Percentiles rank a stretch among this genome's conserved stretches.
Evolutionary conservation across 2,329 filamentous ascomycete genomes (phyloP).

Genomic region (Fusarium guadeloupense): DNA sequence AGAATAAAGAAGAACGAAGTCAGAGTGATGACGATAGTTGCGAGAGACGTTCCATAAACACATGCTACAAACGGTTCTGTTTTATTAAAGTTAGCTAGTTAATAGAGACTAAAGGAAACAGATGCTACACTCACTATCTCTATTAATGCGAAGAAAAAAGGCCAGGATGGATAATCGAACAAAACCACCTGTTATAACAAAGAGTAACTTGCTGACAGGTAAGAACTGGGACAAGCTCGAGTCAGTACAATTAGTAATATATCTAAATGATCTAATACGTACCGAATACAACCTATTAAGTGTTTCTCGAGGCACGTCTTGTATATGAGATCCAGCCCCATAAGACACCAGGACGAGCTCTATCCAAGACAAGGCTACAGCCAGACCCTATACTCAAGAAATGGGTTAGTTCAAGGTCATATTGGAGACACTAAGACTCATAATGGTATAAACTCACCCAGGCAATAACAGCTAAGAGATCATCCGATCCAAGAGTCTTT

Average conservation of each 20-base stretch:
- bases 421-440: background rate
- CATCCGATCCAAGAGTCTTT: conserved; percentile 35
- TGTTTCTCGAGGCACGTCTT: conserved; percentile 17
- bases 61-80: conserved; percentile 27
- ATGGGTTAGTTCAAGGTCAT: background rate
- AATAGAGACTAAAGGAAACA: background rate
- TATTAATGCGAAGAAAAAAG: conserved; percentile 34
- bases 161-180: conserved; percentile 38
- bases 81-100: background rate
- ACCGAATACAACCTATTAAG: conserved; percentile 31
- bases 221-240: conserved; percentile 4
- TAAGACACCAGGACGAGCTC: conserved; percentile 29
- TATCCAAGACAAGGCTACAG: conserved; percentile 19
- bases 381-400: conserved; percentile 14
- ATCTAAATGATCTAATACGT: background rate
- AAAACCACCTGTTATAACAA: conserved; percentile 32
- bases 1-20: conserved; percentile 36
- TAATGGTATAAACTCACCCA: conserved; percentile 23
- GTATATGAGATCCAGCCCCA: conserved; percentile 30
- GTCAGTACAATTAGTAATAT: background rate
- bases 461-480: conserved; percentile 32
- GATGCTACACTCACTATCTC: conserved; percentile 21
- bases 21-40: conserved; percentile 21
- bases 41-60: conserved; percentile 19
- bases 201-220: conserved; percentile 33